Evolutionary conservation across 768 basidiomycete species (phyloP).

Genomic region (Pisolithus sp.): DNA sequence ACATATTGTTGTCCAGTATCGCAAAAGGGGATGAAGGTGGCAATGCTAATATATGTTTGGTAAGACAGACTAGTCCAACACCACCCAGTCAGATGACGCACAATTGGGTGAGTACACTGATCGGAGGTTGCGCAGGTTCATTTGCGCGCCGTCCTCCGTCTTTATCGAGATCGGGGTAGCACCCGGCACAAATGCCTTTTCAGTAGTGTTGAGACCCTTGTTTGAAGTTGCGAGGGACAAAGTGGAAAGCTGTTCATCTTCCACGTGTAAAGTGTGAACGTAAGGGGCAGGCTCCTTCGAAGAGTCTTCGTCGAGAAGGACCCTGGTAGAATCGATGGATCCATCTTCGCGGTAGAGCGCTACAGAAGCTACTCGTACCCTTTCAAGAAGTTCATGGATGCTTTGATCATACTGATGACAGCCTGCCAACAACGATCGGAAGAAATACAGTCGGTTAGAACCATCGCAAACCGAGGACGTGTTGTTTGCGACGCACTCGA

Average conservation of each 20-base stretch:
- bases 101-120: slow-evolving; percentile 21
- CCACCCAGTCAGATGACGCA: no score
- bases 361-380: no score
- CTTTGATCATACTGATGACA: no score
- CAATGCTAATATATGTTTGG: slow-evolving; percentile 12
- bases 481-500: no score
- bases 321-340: slow-evolving; percentile 16
- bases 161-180: slow-evolving; percentile 16
- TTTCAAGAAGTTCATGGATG: no score
- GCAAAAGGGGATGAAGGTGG: slow-evolving; percentile 21
- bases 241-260: slow-evolving; percentile 19
- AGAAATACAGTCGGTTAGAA: no score
- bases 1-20: slow-evolving; percentile 17
- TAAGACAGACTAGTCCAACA: no score
- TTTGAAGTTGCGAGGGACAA: slow-evolving; percentile 7
- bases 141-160: slow-evolving; percentile 11
- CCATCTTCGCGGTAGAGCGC: slow-evolving; percentile 27
- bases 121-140: slow-evolving; percentile 14
- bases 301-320: slow-evolving; percentile 26
- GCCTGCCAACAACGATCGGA: no score
- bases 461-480: no score
- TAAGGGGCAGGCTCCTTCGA: slow-evolving; percentile 28
- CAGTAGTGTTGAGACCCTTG: slow-evolving; percentile 17
- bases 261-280: slow-evolving; percentile 25
- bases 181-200: slow-evolving; percentile 19